Evolutionary conservation across 139 green algal species (phyloP).

Genomic region (Limnomonas spitsbergensis): DNA sequence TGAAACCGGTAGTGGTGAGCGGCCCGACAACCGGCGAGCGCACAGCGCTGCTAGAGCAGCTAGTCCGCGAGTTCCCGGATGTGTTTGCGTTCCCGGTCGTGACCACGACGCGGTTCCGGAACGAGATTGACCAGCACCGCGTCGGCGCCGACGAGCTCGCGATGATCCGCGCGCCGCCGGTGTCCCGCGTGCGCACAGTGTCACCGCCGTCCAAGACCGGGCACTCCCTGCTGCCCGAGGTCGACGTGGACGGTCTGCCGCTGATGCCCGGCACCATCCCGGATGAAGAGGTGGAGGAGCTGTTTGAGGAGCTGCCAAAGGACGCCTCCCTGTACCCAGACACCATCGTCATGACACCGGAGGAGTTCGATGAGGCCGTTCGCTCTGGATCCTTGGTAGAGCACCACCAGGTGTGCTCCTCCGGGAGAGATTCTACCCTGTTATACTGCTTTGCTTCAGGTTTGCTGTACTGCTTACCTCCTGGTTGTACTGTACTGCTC

Average conservation of each 20-base stretch:
- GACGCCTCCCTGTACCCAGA: background rate
- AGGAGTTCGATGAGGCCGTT: constrained; percentile 32
- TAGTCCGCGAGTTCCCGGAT: constrained; percentile 70
- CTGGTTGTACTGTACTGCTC: no score
- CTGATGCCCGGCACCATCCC: background rate
- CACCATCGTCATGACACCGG: constrained; percentile 10
- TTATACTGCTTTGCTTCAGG: no score
- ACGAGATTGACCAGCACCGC: constrained; percentile 19
- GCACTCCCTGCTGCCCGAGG: background rate
- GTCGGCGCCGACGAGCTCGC: constrained; percentile 7
- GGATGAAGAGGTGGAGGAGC: background rate
- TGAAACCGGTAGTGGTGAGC: constrained; percentile 54
- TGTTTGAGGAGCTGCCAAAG: background rate
- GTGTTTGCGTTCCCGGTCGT: constrained; percentile 62
- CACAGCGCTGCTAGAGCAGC: constrained; percentile 44
- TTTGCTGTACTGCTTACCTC: no score
- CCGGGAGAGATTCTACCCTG: no score
- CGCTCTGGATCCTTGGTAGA: constrained; percentile 20
- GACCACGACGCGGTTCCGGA: constrained; percentile 2
- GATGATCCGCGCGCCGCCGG: background rate
- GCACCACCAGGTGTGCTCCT: no score
- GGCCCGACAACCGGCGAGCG: constrained; percentile 40
- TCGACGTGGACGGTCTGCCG: background rate
- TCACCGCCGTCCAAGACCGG: background rate
- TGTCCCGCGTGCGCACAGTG: background rate